Percentiles rank a stretch among this genome's conserved stretches.
Evolutionary conservation across 148 eudicot genomes (phyloP).

Genomic region (Camellia japonica): DNA sequence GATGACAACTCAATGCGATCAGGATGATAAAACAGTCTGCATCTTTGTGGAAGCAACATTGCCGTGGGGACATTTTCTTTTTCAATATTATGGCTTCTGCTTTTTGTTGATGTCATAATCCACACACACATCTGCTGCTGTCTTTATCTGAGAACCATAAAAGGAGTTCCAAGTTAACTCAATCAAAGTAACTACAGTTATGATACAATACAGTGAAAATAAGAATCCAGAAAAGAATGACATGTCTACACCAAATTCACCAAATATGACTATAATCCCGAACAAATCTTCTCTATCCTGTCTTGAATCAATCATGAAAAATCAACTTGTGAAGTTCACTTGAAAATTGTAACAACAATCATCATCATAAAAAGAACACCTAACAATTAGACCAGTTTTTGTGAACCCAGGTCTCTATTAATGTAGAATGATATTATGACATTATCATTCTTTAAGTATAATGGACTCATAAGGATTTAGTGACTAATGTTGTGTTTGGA

Average conservation of each 20-base stretch:
- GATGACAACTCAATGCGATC: background rate
- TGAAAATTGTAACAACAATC: background rate
- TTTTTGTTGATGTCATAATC: constrained; percentile 78
- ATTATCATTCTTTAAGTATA: too few relatives aligned
- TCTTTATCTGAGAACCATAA: constrained; percentile 64
- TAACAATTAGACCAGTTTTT: too few relatives aligned
- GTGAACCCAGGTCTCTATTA: background rate
- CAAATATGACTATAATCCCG: background rate
- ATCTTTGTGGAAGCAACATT: constrained; percentile 1
- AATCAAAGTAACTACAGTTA: background rate
- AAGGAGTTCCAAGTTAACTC: constrained; percentile 2
- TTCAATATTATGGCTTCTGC: constrained; percentile 41
- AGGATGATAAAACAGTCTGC: background rate
- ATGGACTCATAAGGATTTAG: too few relatives aligned
- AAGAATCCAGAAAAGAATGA: background rate
- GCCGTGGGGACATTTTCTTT: background rate
- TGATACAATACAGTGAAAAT: background rate
- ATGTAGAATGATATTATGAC: background rate
- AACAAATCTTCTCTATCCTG: background rate
- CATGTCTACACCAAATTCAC: background rate
- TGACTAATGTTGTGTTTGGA: too few relatives aligned
- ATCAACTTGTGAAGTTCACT: background rate
- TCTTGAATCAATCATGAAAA: background rate
- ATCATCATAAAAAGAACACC: background rate
- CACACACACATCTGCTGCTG: constrained; percentile 88